phyloP scores from a whole-genome alignment of 2,329 filamentous ascomycete genomes.

The Zalaria obscura region DNA sequence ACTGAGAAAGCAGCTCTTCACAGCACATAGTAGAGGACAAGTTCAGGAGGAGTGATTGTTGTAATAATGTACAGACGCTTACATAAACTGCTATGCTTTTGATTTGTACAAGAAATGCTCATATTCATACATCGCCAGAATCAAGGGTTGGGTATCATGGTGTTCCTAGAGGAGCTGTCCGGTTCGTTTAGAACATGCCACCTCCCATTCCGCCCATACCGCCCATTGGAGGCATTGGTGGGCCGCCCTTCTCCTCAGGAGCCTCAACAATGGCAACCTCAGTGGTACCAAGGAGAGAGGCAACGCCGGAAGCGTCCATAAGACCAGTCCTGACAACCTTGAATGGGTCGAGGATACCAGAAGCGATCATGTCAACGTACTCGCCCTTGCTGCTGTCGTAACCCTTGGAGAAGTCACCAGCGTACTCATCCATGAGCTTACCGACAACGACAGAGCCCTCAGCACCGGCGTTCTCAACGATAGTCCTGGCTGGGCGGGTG shows the following conservation, averaged over 20 bases:
- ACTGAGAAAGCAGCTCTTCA: no score
- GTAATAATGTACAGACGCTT: no score
- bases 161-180: background rate
- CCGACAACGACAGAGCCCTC: constrained; percentile 95
- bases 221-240: constrained; percentile 28
- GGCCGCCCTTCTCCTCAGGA: constrained; percentile 66
- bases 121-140: constrained; percentile 1
- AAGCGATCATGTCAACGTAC: constrained; percentile 95
- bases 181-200: constrained; percentile 48
- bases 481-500: constrained; percentile 82
- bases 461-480: constrained; percentile 93
- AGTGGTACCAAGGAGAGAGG: constrained; percentile 90
- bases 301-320: constrained; percentile 87
- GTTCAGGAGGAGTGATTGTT: no score
- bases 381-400: constrained; percentile 94
- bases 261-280: constrained; percentile 97
- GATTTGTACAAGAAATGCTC: no score
- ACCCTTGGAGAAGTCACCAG: constrained; percentile 89
- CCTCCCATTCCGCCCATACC: constrained; percentile 49
- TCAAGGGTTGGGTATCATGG: constrained; percentile 5
- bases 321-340: constrained; percentile 98
- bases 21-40: no score
- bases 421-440: constrained; percentile 93
- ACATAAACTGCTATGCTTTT: no score
- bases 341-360: constrained; percentile 96